Evolutionary conservation across 2,329 filamentous ascomycete species (phyloP).

Genomic region (Phaeosphaeriaceae sp.): DNA sequence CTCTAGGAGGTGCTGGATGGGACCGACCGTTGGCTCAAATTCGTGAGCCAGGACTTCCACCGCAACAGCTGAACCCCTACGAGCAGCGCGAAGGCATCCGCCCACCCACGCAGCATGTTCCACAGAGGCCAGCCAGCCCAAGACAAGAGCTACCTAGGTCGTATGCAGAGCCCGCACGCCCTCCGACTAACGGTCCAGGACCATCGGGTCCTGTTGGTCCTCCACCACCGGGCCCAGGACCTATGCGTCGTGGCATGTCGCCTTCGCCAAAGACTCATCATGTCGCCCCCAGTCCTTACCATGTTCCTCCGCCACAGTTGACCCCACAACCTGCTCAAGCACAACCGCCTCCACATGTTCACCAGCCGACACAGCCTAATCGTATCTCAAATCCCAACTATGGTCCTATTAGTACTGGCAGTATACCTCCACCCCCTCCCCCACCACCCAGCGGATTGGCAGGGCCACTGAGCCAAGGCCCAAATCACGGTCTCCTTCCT

Average conservation of each 20-base stretch:
- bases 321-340: conserved; percentile 61
- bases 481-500: conserved; percentile 62
- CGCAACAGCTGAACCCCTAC: conserved; percentile 80
- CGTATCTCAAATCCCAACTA: conserved; percentile 57
- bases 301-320: conserved; percentile 49
- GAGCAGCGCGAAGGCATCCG: conserved; percentile 78
- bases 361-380: conserved; percentile 50
- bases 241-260: conserved; percentile 59
- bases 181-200: conserved; percentile 51
- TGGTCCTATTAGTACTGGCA: conserved; percentile 47
- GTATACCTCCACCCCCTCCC: conserved; percentile 60
- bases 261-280: conserved; percentile 66
- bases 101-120: conserved; percentile 67
- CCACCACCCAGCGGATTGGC: conserved; percentile 59
- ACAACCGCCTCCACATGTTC: conserved; percentile 47
- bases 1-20: conserved; percentile 62
- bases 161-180: conserved; percentile 71
- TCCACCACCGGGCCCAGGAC: conserved; percentile 46
- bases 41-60: conserved; percentile 65
- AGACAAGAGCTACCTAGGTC: conserved; percentile 72
- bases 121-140: conserved; percentile 76
- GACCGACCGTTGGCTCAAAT: conserved; percentile 74
- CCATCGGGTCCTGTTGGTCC: conserved; percentile 49
- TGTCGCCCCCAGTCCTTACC: conserved; percentile 60
- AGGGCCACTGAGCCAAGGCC: conserved; percentile 60